Conservation (phyloP, 129 eudicot species). For the Pseudognaphalium luteoalbum region DNA sequence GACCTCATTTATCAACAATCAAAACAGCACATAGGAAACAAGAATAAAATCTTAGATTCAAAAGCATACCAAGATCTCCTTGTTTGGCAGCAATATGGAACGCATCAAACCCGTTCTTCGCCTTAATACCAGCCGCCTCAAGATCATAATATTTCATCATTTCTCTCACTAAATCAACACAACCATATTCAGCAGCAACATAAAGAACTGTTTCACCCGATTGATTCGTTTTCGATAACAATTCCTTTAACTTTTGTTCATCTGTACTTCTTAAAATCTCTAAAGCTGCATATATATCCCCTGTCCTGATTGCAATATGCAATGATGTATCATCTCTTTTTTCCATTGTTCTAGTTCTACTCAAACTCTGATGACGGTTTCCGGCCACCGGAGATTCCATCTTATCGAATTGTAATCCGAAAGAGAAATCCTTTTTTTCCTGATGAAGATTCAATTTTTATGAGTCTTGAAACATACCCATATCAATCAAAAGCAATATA, state of each 20-base stretch:
- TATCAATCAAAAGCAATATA: conserved; percentile 4
- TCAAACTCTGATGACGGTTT: conserved; percentile 36
- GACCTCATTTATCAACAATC: conserved; percentile 8
- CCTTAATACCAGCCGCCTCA: conserved; percentile 50
- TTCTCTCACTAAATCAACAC: conserved; percentile 48
- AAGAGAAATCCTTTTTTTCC: not conserved
- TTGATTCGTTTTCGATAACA: conserved; percentile 45
- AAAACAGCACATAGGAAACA: not conserved
- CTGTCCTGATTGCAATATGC: conserved; percentile 61
- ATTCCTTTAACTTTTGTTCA: conserved; percentile 38
- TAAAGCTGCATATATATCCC: conserved; percentile 42
- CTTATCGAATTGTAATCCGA: conserved; percentile 16
- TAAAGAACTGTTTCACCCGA: conserved; percentile 61
- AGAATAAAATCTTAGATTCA: not conserved
- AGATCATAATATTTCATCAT: conserved; percentile 50
- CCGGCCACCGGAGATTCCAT: conserved; percentile 42
- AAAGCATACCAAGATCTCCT: conserved; percentile 57
- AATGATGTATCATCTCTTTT: conserved; percentile 57
- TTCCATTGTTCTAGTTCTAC: conserved; percentile 45
- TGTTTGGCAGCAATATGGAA: conserved; percentile 60
- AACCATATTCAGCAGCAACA: conserved; percentile 60
- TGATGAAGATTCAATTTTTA: conserved; percentile 17
- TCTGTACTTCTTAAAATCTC: conserved; percentile 32
- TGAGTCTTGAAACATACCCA: not conserved
- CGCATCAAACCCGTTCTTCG: conserved; percentile 58